Base-by-base conservation (phyloP, 805 yeast genomes). In the Candida gorgasii region DNA sequence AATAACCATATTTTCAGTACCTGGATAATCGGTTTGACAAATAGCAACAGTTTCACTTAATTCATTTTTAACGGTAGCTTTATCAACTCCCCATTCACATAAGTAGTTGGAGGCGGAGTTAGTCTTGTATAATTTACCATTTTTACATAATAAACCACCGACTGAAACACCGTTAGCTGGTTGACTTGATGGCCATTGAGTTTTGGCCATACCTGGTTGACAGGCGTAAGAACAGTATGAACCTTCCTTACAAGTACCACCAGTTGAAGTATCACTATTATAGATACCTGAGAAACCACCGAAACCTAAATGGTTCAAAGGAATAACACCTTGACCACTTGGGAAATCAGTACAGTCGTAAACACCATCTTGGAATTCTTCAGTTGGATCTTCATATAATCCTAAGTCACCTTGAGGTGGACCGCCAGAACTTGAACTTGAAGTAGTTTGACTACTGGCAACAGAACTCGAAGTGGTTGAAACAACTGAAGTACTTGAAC, bases 21-120 rank as follows among this genome's bases (percentile, higher is more conserved):
- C 89, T 56, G 89, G 89, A 69, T 83, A 83, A 64, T 83, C 89
- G 48, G 89, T 83, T 73, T 87, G 78, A 66, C 89, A 83, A 46
- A 83, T 71, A 35, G 88, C 82, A 49, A 84, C 82, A 34, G 69
- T 67, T 46, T 78, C 59, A 49, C 57, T 57, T 43, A 80, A 61
- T 49, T 80, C 62, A 46, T 79, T 75, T 33, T 67, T 73, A 44
- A 80, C 84, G 40, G 57, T 53, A 40, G 87, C 86, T 39, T 75
- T 60, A 44, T 78, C 61, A 32, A 59, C 63, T 51, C 84, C 89
- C 82, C 84, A 78, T 61, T 73, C 79, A 75, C 89, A 84, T 57
- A 84, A 69, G 66, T 73, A 68, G 40, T 77, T 69, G 30, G 65
- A 39, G 55, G 69, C 64, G 5, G 71, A 50, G 69, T 79, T 80